These are phyloP conservation scores for Phialemonium atrogriseum DNA, from an alignment of 2,329 filamentous ascomycete species.

Conservation along the genomic window DNA sequence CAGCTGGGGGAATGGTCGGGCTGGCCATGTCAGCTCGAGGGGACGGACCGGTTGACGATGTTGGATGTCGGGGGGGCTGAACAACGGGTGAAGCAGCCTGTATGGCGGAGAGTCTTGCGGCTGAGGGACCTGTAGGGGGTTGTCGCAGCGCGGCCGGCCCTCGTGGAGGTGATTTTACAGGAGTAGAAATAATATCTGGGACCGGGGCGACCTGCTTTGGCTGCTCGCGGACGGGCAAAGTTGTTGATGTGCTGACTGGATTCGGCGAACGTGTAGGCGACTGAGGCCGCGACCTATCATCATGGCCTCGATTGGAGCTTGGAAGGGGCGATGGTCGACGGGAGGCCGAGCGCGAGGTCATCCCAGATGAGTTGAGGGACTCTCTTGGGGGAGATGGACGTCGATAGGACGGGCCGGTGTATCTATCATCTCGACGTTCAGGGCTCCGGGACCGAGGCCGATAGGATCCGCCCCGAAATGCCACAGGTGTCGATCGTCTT, in stretches of 20 bases:
- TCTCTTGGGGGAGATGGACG: slow-evolving; percentile 41
- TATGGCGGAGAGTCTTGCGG: slow-evolving; percentile 27
- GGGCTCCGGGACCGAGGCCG: slow-evolving; percentile 45
- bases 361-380: slow-evolving; percentile 38
- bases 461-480: slow-evolving; percentile 34
- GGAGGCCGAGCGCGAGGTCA: slow-evolving; percentile 42
- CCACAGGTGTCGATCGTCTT: slow-evolving; percentile 29
- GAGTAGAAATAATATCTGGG: neutral
- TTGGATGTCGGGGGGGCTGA: slow-evolving; percentile 21
- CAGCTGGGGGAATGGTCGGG: slow-evolving; percentile 42
- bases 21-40: slow-evolving; percentile 31
- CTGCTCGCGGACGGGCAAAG: neutral
- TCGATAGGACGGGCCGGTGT: slow-evolving; percentile 28
- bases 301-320: slow-evolving; percentile 31
- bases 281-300: slow-evolving; percentile 37
- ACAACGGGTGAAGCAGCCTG: slow-evolving; percentile 18
- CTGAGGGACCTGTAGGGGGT: slow-evolving; percentile 37
- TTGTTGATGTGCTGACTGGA: slow-evolving; percentile 15
- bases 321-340: slow-evolving; percentile 46
- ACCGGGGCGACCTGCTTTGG: neutral
- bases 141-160: slow-evolving; percentile 45
- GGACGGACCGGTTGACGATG: slow-evolving; percentile 21
- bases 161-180: slow-evolving; percentile 37
- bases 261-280: slow-evolving; percentile 32
- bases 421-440: slow-evolving; percentile 38